A percentile compares a stretch with the other conserved stretches of the same genome.
Conservation (phyloP, 2,329 filamentous ascomycete genomes). For the Trichoderma sp. region DNA sequence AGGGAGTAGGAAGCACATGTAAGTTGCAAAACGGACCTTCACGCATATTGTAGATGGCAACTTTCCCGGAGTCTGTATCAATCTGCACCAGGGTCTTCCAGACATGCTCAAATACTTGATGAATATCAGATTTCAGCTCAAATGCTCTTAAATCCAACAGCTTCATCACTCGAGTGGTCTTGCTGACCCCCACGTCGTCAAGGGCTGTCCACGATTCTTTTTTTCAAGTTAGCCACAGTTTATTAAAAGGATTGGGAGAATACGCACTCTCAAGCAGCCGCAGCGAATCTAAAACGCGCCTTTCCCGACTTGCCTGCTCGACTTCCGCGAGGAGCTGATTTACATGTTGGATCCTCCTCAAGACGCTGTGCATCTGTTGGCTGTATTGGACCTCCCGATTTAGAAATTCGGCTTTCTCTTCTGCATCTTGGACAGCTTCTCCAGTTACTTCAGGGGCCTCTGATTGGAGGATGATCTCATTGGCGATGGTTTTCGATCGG, state of each 20-base stretch:
- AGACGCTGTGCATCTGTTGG: slow-evolving; percentile 56
- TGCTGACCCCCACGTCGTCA: slow-evolving; percentile 62
- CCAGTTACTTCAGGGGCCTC: slow-evolving; percentile 64
- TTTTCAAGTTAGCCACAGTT: slow-evolving; percentile 31
- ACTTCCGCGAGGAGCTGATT: slow-evolving; percentile 66
- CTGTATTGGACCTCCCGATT: slow-evolving; percentile 63
- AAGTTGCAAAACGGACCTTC: slow-evolving; percentile 48
- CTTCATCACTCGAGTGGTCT: slow-evolving; percentile 63
- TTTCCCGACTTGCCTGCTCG: slow-evolving; percentile 59
- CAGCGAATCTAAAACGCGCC: slow-evolving; percentile 60
- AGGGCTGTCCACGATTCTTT: slow-evolving; percentile 62
- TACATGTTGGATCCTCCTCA: slow-evolving; percentile 59
- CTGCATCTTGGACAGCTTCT: slow-evolving; percentile 56
- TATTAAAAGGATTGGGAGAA: background rate
- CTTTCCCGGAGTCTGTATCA: slow-evolving; percentile 56
- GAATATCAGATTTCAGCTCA: slow-evolving; percentile 67
- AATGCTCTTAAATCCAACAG: slow-evolving; percentile 68
- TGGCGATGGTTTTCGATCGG: slow-evolving; percentile 75
- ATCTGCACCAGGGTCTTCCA: slow-evolving; percentile 72
- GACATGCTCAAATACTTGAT: slow-evolving; percentile 67
- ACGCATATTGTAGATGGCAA: slow-evolving; percentile 60
- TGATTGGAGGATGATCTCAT: slow-evolving; percentile 77
- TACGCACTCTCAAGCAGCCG: slow-evolving; percentile 58
- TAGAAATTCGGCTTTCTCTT: slow-evolving; percentile 60
- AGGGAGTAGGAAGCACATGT: background rate